phyloP scores from a whole-genome alignment of 371 early-diverging fungal species.

The Thermomucor indicae-seudaticae region DNA sequence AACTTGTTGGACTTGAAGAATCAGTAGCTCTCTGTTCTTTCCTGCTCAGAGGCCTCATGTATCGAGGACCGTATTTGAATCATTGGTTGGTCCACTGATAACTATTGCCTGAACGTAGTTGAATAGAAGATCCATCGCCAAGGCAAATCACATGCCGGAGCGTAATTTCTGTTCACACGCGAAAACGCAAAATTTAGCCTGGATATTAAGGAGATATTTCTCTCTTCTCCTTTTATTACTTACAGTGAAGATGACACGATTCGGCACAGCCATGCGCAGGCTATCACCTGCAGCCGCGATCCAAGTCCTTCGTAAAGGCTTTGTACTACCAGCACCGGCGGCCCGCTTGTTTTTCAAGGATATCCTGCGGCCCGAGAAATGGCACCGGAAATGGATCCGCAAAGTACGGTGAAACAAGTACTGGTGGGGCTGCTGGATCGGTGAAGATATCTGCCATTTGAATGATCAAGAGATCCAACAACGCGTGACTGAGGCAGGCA shows the following conservation, averaged over 20 bases:
- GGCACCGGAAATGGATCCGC: constrained; percentile 36
- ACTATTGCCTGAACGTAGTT: background rate
- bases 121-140: background rate
- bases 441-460: constrained; percentile 28
- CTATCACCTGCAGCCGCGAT: constrained; percentile 37
- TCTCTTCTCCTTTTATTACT: background rate
- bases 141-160: background rate
- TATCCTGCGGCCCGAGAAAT: constrained; percentile 33
- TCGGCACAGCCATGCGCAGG: constrained; percentile 27
- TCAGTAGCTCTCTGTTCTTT: no score
- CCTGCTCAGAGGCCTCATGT: no score
- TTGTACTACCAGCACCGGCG: constrained; percentile 43
- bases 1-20: no score
- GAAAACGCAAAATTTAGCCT: background rate
- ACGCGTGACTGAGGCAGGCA: constrained; percentile 35
- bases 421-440: constrained; percentile 52
- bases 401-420: constrained; percentile 25
- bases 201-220: no score
- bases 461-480: constrained; percentile 16
- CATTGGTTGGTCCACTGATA: no score
- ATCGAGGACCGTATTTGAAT: no score
- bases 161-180: background rate
- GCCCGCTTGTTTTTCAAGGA: constrained; percentile 43
- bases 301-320: constrained; percentile 31
- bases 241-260: constrained; percentile 17